These are phyloP conservation scores for Microdochium trichocladiopsis DNA, from an alignment of 2,329 filamentous ascomycete genomes.

Conservation along the genomic window DNA sequence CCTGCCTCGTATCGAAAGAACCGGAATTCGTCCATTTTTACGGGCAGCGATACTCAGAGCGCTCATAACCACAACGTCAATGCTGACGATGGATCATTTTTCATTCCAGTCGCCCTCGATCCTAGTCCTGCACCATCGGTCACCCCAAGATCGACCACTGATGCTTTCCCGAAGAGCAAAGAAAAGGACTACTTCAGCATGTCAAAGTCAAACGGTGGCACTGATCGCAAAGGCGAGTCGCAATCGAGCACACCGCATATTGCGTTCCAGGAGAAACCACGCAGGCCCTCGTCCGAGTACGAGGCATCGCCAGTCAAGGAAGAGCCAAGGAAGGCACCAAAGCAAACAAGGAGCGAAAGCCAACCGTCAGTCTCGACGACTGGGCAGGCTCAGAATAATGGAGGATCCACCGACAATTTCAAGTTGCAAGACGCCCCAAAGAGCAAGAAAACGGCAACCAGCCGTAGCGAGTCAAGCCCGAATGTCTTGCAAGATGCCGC, in stretches of 20 bases:
- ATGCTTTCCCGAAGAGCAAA: slow-evolving; percentile 35
- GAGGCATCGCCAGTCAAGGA: slow-evolving; percentile 46
- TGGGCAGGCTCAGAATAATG: slow-evolving; percentile 1
- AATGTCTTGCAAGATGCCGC: slow-evolving; percentile 28
- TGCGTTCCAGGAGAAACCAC: slow-evolving; percentile 79
- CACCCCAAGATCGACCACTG: slow-evolving; percentile 47
- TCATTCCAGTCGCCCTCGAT: slow-evolving; percentile 71
- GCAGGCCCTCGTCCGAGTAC: slow-evolving; percentile 55
- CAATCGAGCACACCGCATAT: slow-evolving; percentile 73
- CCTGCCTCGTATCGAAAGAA: slow-evolving; percentile 73
- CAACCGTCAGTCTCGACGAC: not conserved
- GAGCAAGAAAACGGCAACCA: slow-evolving; percentile 39
- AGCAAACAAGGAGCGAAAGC: not conserved
- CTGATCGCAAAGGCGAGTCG: slow-evolving; percentile 41
- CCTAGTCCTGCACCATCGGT: slow-evolving; percentile 52
- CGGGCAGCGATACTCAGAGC: slow-evolving; percentile 29
- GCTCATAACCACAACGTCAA: slow-evolving; percentile 6
- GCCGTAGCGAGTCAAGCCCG: slow-evolving; percentile 37
- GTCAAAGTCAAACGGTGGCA: slow-evolving; percentile 28
- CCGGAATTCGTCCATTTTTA: slow-evolving; percentile 62
- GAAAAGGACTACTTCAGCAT: slow-evolving; percentile 55
- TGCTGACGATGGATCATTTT: slow-evolving; percentile 61
- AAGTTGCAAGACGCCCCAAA: slow-evolving; percentile 77
- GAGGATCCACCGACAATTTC: slow-evolving; percentile 48
- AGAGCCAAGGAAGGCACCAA: not conserved